These are phyloP conservation scores for Canariomyces notabilis DNA, from an alignment of 2,329 filamentous ascomycete species.

Conservation along the genomic window DNA sequence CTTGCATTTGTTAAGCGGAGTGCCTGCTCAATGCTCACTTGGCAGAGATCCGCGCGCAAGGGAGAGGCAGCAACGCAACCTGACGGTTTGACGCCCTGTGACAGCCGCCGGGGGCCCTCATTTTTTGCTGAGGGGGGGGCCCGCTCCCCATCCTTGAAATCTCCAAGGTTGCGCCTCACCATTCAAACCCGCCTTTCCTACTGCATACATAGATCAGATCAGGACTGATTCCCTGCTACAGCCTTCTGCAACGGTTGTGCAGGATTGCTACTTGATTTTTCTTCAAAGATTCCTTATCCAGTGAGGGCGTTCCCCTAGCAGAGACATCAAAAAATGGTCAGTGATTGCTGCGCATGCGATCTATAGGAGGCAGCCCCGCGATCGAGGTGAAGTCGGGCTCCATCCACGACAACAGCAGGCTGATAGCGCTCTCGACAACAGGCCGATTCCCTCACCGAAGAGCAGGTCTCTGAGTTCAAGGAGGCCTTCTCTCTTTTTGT, in stretches of 20 bases:
- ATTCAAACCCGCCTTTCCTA: slow-evolving; percentile 20
- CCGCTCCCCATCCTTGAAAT: slow-evolving; percentile 21
- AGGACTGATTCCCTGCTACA: slow-evolving; percentile 13
- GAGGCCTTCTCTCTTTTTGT: slow-evolving; percentile 99
- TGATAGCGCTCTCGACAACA: slow-evolving; percentile 37
- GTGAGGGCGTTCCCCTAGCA: background rate
- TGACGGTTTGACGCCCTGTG: slow-evolving; percentile 12
- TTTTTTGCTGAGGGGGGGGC: slow-evolving; percentile 11
- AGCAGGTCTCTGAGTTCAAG: slow-evolving; percentile 99
- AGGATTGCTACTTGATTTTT: slow-evolving; percentile 5
- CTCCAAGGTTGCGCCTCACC: slow-evolving; percentile 19
- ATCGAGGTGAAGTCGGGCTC: slow-evolving; percentile 20
- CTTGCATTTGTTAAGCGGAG: too few relatives aligned
- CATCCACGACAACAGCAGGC: slow-evolving; percentile 11
- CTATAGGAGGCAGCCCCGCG: slow-evolving; percentile 18
- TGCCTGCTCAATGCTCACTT: too few relatives aligned
- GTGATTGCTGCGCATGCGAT: slow-evolving; percentile 5
- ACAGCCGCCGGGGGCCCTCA: slow-evolving; percentile 12
- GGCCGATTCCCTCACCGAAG: slow-evolving; percentile 98
- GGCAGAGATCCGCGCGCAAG: slow-evolving; percentile 2
- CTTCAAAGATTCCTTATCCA: background rate
- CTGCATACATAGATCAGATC: slow-evolving; percentile 13
- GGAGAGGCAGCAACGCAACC: slow-evolving; percentile 10
- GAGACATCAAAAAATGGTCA: slow-evolving; percentile 22
- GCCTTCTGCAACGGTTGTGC: slow-evolving; percentile 10